These are phyloP conservation scores for Paulownia fortunei DNA, from an alignment of 257 asterid species.

Conservation along the genomic window DNA sequence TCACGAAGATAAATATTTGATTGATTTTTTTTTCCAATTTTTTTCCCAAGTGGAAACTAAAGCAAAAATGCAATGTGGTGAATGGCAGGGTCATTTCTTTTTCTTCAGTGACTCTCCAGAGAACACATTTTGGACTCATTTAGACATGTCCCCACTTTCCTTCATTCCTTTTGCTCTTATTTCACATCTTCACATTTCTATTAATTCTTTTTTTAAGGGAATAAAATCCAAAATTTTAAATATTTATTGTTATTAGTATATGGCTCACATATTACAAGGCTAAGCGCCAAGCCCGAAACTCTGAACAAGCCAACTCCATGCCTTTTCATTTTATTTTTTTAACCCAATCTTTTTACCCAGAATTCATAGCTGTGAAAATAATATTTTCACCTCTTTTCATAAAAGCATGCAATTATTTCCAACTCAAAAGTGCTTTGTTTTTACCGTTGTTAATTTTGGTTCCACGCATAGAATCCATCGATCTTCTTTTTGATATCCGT, in stretches of 20 bases:
- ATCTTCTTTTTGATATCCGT: no score
- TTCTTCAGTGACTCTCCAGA: no score
- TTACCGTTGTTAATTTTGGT: no score
- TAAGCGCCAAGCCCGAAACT: no score
- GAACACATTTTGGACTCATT: constrained; percentile 54
- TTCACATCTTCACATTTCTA: constrained; percentile 28
- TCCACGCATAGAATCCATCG: no score
- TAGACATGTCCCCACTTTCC: constrained; percentile 47
- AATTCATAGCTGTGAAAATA: background rate
- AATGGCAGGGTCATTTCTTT: constrained; percentile 50
- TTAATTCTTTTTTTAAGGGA: background rate
- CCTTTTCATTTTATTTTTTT: background rate
- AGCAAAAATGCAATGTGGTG: constrained; percentile 29
- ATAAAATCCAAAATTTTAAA: no score
- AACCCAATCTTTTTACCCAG: background rate
- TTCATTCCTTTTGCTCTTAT: constrained; percentile 49
- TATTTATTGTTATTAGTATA: no score
- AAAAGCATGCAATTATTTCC: background rate
- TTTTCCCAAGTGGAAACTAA: background rate
- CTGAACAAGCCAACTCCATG: background rate
- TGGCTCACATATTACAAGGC: no score
- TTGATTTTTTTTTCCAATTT: no score
- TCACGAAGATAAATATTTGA: no score
- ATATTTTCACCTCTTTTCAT: background rate
- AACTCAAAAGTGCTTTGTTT: no score